These are phyloP conservation scores for Candida lessepsii DNA, from an alignment of 805 yeast genomes.

Conservation along the genomic window DNA sequence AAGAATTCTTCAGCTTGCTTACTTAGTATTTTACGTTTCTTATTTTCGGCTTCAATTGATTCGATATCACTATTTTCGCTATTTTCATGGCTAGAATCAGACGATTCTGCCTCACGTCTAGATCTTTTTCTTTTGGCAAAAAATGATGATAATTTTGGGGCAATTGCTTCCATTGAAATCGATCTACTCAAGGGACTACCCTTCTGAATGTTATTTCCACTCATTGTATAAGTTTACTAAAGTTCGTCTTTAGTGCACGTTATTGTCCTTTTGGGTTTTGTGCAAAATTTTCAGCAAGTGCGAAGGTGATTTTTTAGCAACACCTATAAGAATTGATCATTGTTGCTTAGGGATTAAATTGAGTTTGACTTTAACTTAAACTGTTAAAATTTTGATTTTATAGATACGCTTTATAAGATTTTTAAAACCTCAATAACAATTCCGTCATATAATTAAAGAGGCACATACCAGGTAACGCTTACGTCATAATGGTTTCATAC, in stretches of 20 bases:
- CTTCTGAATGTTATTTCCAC: neutral
- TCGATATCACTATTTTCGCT: slow-evolving; percentile 20
- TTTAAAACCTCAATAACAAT: no score
- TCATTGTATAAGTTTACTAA: neutral
- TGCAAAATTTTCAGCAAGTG: slow-evolving; percentile 7
- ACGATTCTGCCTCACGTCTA: slow-evolving; percentile 12
- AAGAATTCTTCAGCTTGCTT: slow-evolving; percentile 31
- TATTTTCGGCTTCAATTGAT: slow-evolving; percentile 9
- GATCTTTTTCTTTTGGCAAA: slow-evolving; percentile 28
- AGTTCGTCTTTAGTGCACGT: neutral
- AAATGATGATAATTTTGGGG: slow-evolving; percentile 34
- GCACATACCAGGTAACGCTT: neutral
- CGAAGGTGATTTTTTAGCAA: slow-evolving; percentile 2
- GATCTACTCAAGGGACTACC: slow-evolving; percentile 27
- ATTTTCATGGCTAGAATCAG: slow-evolving; percentile 13
- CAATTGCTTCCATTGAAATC: slow-evolving; percentile 41
- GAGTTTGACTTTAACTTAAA: no score
- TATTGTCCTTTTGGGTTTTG: neutral
- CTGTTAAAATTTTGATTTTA: no score
- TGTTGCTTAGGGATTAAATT: no score
- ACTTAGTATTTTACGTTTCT: slow-evolving; percentile 26
- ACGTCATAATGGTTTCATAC: slow-evolving; percentile 15
- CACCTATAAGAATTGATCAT: neutral
- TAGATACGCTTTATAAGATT: no score
- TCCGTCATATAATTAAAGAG: no score